Evolutionary conservation across 2,329 filamentous ascomycete genomes (phyloP), one percentile per base, ranked within the genome.

Genomic region (Arthrinium puccinioides): DNA sequence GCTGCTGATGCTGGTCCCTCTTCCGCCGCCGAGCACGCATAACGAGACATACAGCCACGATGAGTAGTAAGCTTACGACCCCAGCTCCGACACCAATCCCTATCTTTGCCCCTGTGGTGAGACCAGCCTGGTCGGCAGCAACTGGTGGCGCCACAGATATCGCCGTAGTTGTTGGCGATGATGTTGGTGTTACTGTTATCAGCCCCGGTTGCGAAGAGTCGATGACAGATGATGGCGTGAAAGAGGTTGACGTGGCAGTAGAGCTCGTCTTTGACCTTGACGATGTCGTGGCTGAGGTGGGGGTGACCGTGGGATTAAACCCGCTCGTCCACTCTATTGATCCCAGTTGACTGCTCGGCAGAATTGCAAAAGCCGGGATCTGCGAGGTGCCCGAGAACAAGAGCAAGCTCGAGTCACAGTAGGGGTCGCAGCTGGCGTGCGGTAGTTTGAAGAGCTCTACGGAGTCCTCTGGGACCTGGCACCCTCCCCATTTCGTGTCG

Each of bases 31-130:
- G 36, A 1, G 33, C 26, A 8, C 37, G 20, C 4, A 39, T 26
- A 15, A 7, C 21, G 11, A 42, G 15, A 1, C 39, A 13, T 2
- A 39, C 20, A 16, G 26, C 29, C 7, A 25, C 32, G 6, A 39
- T 18, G 11, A 42, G 16, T 5, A 42, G 21, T 10, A 42, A 21
- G 8, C n/a, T 33, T 9, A 27, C 40, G 14, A 19, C 33, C 10
- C 28, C 36, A 13, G 33, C 36, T 13, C 40, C 40, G 10, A 39
- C 34, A 15, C 40, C 40, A 11, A 42, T 39, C 3, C 40, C 40
- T 13, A 32, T 33, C 28, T 42, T 42, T 2, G 37, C 40, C 5
- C 37, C 40, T 9, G 36, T 32, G 11, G 40, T 38, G 13, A 42
- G 30, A 8, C 24, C 16, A 13, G 24, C 18, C 10, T 18, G 15